Conservation (phyloP, 495 filamentous ascomycete species). For the Cercophora samala region DNA sequence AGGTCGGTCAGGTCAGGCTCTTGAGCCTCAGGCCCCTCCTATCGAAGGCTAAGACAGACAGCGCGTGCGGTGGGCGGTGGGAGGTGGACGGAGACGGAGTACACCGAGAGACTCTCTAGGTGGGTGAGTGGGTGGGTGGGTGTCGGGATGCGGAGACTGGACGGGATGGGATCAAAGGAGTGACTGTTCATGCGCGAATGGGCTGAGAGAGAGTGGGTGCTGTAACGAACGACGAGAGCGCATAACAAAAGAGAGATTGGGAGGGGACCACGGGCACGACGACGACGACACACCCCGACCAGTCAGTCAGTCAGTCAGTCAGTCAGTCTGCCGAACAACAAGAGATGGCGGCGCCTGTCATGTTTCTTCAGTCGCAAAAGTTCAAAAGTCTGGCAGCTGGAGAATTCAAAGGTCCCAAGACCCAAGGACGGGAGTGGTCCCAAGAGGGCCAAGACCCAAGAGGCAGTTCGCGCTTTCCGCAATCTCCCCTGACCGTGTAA, state of each 20-base stretch:
- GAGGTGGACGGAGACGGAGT: background rate
- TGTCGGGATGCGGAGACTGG: slow-evolving; percentile 6
- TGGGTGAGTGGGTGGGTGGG: no score
- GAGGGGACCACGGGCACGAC: no score
- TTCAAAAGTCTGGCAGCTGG: background rate
- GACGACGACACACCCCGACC: background rate
- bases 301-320: background rate
- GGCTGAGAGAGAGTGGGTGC: background rate
- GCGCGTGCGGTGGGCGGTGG: background rate
- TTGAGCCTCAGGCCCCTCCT: slow-evolving; percentile 2
- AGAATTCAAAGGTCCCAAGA: background rate
- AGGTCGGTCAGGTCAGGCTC: slow-evolving; percentile 1
- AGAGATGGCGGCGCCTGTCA: slow-evolving; percentile 2
- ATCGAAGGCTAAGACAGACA: background rate
- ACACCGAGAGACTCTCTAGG: background rate
- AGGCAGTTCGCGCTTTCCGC: slow-evolving; percentile 10
- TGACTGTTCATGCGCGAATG: slow-evolving; percentile 14
- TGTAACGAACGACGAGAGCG: slow-evolving; percentile 21
- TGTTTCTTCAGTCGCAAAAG: slow-evolving; percentile 3
- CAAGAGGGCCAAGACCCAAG: background rate
- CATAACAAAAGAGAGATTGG: slow-evolving; percentile 18
- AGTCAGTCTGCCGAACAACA: background rate
- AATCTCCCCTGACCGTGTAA: slow-evolving; percentile 21
- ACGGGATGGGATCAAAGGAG: slow-evolving; percentile 7
- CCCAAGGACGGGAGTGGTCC: no score